Conservation (phyloP, 2,329 filamentous ascomycete genomes). For the Verticillium isaacii region DNA sequence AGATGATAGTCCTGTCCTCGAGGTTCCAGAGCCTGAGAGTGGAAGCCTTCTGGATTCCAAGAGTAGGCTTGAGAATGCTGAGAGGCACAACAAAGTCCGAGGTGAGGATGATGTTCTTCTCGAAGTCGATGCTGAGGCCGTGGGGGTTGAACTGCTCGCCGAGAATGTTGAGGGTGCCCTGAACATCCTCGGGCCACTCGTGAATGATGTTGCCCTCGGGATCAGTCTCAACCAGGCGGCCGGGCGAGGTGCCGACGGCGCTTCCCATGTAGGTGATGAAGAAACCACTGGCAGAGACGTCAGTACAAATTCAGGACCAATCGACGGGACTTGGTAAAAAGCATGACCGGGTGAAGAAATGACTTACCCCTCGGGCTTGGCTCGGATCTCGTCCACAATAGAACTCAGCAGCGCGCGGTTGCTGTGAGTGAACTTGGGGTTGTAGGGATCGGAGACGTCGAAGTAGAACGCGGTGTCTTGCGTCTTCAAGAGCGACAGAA, state of each 20-base stretch:
- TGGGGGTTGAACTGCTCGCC: slow-evolving; percentile 58
- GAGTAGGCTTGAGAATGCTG: slow-evolving; percentile 54
- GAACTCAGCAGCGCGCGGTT: slow-evolving; percentile 55
- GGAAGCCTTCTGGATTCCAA: slow-evolving; percentile 48
- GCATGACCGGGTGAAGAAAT: not conserved
- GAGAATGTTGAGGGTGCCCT: slow-evolving; percentile 49
- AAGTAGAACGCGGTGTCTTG: slow-evolving; percentile 62
- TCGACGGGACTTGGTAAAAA: too few species aligned
- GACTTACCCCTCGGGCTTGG: slow-evolving; percentile 49
- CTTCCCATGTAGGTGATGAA: slow-evolving; percentile 60
- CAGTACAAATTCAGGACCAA: slow-evolving; percentile 14
- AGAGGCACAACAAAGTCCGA: slow-evolving; percentile 60
- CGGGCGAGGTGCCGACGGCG: slow-evolving; percentile 52
- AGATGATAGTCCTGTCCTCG: slow-evolving; percentile 46
- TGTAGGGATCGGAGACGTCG: slow-evolving; percentile 53
- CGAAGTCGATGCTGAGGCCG: slow-evolving; percentile 52
- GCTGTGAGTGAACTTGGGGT: slow-evolving; percentile 53
- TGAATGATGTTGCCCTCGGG: slow-evolving; percentile 55
- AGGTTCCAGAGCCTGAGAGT: slow-evolving; percentile 58
- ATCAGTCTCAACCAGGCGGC: slow-evolving; percentile 57
- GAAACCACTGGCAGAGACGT: slow-evolving; percentile 33
- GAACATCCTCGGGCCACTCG: slow-evolving; percentile 56
- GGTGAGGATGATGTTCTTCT: slow-evolving; percentile 53
- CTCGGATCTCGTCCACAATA: slow-evolving; percentile 58
- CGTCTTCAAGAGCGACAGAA: slow-evolving; percentile 54